These are phyloP conservation scores for Annona squamosa DNA, from an alignment of 164 flowering plant species.

Conservation along the genomic window DNA sequence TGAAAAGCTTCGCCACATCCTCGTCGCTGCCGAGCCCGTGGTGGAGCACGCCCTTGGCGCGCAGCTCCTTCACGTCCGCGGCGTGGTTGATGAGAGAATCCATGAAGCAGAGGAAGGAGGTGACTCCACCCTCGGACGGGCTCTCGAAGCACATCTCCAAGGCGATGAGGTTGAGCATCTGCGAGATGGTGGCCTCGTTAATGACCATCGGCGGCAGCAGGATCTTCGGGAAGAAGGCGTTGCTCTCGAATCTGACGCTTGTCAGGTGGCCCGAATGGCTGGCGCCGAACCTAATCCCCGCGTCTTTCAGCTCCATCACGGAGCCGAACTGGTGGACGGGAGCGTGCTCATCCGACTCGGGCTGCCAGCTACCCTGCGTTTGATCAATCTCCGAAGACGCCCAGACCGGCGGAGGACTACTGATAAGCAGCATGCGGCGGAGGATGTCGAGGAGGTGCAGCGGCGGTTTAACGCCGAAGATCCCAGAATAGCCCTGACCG, in stretches of 20 bases:
- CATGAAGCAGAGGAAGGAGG: constrained; percentile 17
- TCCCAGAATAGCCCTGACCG: background rate
- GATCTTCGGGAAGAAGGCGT: background rate
- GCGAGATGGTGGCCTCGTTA: constrained; percentile 1
- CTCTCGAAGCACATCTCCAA: background rate
- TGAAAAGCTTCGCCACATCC: constrained; percentile 22
- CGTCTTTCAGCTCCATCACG: background rate
- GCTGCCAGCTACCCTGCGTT: background rate
- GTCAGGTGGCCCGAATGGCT: background rate
- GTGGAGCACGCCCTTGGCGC: background rate
- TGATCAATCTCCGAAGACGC: background rate
- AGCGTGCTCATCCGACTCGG: too few species aligned
- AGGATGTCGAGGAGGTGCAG: constrained; percentile 9
- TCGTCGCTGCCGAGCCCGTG: constrained; percentile 24
- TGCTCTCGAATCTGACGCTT: background rate
- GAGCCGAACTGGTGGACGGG: background rate
- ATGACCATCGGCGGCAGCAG: constrained; percentile 3
- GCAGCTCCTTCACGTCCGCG: constrained; percentile 3
- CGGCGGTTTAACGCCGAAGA: background rate
- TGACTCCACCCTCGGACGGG: background rate
- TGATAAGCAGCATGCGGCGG: background rate
- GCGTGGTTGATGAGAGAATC: constrained; percentile 5
- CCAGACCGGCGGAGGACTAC: background rate
- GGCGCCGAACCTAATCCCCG: constrained; percentile 1
- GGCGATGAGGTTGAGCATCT: constrained; percentile 7